These are phyloP conservation scores for Eucalyptus regnans DNA, from an alignment of 345 rosid genomes.

Conservation along the genomic window DNA sequence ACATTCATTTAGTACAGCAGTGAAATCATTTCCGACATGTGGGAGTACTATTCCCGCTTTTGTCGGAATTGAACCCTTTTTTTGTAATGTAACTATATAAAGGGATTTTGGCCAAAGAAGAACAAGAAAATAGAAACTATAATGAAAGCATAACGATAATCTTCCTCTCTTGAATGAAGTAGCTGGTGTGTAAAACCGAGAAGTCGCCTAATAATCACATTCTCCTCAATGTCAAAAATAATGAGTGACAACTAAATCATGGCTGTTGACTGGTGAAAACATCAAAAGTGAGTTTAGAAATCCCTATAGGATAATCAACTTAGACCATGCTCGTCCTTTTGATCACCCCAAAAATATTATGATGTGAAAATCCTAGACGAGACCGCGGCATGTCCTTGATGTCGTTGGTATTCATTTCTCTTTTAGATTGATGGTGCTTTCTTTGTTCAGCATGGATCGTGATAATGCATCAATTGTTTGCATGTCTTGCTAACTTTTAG, in stretches of 20 bases:
- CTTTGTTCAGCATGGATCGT: slow-evolving; percentile 3
- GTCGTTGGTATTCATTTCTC: not conserved
- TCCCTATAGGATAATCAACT: not conserved
- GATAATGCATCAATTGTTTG: slow-evolving; percentile 25
- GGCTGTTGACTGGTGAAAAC: not conserved
- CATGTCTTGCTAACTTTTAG: not conserved
- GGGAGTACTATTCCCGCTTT: not conserved
- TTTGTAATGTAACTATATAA: not conserved
- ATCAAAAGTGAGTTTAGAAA: not conserved
- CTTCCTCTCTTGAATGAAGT: not conserved
- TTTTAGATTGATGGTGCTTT: not conserved
- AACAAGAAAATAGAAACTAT: not conserved
- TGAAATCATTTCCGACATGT: not conserved
- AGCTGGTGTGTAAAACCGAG: not conserved
- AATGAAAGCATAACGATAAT: not conserved
- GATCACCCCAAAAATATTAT: not conserved
- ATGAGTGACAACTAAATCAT: not conserved
- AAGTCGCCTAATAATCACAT: not conserved
- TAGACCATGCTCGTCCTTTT: not conserved
- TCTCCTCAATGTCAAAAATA: not conserved
- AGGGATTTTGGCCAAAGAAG: not conserved
- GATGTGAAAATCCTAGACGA: not conserved
- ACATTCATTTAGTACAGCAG: not conserved
- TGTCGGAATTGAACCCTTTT: not conserved
- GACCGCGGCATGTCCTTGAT: not conserved